A percentile compares a stretch with the other conserved stretches of the same genome.
Evolutionary conservation across 805 yeast genomes (phyloP).

Genomic region (Metahyphopichia silvanorum): DNA sequence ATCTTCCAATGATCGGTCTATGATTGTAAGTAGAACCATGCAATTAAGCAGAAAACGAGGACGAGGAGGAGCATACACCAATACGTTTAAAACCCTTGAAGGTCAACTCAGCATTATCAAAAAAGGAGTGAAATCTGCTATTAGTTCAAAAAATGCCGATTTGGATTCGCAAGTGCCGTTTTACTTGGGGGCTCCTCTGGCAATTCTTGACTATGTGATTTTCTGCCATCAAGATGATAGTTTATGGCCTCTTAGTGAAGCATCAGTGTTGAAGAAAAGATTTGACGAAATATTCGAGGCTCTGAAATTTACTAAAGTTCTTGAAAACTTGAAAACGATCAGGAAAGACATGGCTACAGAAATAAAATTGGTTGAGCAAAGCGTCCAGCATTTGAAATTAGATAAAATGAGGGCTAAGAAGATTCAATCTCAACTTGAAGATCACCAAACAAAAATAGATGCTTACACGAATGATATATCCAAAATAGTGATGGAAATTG

Average conservation of each 20-base stretch:
- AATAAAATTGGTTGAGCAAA: conserved; percentile 70
- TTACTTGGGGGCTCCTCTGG: conserved; percentile 81
- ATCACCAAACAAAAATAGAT: conserved; percentile 43
- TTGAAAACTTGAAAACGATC: conserved; percentile 72
- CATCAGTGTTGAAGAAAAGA: conserved; percentile 80
- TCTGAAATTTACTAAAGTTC: conserved; percentile 83
- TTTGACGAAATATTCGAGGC: conserved; percentile 98
- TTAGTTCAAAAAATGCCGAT: conserved; percentile 80
- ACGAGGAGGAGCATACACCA: conserved; percentile 33
- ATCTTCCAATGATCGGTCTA: conserved; percentile 65
- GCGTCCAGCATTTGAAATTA: conserved; percentile 69
- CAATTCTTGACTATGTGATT: conserved; percentile 86
- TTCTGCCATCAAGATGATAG: conserved; percentile 98
- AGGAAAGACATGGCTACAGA: conserved; percentile 77
- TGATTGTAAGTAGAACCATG: conserved; percentile 86
- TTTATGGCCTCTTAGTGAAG: conserved; percentile 94
- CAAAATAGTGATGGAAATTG: conserved; percentile 47
- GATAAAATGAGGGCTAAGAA: conserved; percentile 73
- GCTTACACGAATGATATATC: conserved; percentile 46
- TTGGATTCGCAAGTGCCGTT: conserved; percentile 78
- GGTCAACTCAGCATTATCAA: conserved; percentile 74
- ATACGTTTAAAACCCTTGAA: conserved; percentile 84
- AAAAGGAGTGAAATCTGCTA: conserved; percentile 65
- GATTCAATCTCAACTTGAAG: conserved; percentile 45
- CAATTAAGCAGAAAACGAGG: conserved; percentile 61